Percentiles rank a stretch among this genome's conserved stretches.
Conservation (phyloP, 2,329 filamentous ascomycete genomes). For the Penicillium sclerotigenum region DNA sequence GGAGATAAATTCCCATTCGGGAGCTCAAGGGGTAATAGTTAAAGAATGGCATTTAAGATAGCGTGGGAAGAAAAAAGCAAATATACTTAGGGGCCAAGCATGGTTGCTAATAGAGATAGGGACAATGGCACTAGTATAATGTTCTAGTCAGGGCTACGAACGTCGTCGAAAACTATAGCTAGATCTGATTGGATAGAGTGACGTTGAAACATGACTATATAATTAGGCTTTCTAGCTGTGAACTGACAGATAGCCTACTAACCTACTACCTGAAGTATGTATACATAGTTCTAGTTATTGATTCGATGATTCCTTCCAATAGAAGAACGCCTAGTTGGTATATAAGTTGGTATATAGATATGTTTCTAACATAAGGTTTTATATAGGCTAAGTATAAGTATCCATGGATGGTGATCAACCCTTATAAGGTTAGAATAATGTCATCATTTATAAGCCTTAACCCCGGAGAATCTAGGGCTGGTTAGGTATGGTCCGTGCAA, state of each 20-base stretch:
- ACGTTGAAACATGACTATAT: not conserved
- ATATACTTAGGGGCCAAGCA: not conserved
- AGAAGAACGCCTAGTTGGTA: not conserved
- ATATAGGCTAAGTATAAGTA: not conserved
- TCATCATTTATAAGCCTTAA: not conserved
- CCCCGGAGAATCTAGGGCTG: not conserved
- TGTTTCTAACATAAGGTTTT: not conserved
- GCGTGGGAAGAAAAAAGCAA: not conserved
- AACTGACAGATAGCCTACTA: not conserved
- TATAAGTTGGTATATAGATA: not conserved
- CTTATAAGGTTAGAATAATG: not conserved
- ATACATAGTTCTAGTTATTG: not conserved
- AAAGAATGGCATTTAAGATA: not conserved
- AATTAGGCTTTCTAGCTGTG: not conserved
- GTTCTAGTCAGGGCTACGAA: fast-evolving
- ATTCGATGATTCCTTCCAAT: not conserved
- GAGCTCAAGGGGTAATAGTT: too few relatives aligned
- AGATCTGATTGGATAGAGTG: not conserved
- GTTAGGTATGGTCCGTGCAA: too few relatives aligned
- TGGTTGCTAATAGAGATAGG: not conserved
- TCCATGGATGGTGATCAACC: not conserved
- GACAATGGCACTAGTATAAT: not conserved
- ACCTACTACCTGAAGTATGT: not conserved
- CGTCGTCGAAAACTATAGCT: not conserved
- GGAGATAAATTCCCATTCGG: not conserved